Base-by-base conservation (phyloP, 1,139 yeast species). In the Geotrichum siamense region DNA sequence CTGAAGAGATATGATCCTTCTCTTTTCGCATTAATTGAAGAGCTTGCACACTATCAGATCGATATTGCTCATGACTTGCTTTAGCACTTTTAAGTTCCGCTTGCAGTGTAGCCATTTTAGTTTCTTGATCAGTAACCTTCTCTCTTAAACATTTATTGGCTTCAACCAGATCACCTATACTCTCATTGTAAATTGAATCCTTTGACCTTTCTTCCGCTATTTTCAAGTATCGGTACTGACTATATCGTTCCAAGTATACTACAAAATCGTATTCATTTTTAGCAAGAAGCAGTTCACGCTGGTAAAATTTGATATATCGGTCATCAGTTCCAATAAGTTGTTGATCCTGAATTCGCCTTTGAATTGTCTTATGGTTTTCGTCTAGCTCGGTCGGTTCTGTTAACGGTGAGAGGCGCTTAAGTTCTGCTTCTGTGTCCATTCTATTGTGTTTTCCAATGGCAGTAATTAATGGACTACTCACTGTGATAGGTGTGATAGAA, bases 251-350 rank as follows among this genome's bases (percentile, higher is more conserved):
- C 58, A 78, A 60, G 56, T 76, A 79, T 43, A 72, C 68, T 8
- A 76, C 67, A 56, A 81, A 80, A 42, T 79, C 82, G 38, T 79
- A 64, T 56, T 81, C 89, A 55, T 80, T 81, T 46, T 72, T 71
- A 48, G 73, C 58, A 32, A 81, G 64, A 42, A 80, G 59, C 25
- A 80, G 62, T 52, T 81, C 83, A 47, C 87, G 63, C 46, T 74
- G 76, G 53, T 74, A 78, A 52, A 68, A 75, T 36, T 70, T 69
- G 12, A 71, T 41, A 19, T 48, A 27, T 4, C 35, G 44, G 44
- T 38, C 43, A 15, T 32, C 25, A 23, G 31, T 35, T 13, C 40
- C 37, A 35, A 23, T 54, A 33, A 10, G 45, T 31, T 17, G 45
- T 16, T 41, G 44, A 15, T 28, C 29, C 20, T 33, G 26, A 16